These are phyloP conservation scores for Lactarius quietus DNA, from an alignment of 768 basidiomycete species.

Conservation along the genomic window DNA sequence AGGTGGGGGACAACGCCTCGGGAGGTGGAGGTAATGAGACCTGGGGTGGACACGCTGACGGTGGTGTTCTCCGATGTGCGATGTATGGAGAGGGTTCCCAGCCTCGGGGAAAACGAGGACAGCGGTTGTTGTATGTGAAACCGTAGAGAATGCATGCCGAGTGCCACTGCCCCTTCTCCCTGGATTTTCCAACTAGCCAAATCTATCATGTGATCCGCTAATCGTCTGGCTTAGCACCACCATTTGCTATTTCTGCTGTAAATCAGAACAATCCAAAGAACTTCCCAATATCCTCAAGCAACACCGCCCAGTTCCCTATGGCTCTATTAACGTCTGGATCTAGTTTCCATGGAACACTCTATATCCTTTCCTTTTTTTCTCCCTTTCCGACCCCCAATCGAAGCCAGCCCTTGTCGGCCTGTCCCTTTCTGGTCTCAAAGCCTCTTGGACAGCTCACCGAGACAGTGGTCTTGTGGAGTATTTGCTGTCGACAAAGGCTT, in stretches of 20 bases:
- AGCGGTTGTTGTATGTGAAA: conserved; percentile 12
- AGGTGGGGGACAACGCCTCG: conserved; percentile 75
- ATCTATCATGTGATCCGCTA: neutral
- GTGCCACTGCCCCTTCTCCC: neutral
- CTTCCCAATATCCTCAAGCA: too few species aligned
- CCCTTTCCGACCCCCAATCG: neutral
- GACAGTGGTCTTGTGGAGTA: neutral
- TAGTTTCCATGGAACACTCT: neutral
- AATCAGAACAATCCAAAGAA: neutral
- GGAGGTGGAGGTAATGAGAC: conserved; percentile 57
- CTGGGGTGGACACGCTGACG: conserved; percentile 55
- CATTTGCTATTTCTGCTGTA: neutral
- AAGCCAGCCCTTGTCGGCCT: neutral
- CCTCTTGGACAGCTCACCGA: neutral
- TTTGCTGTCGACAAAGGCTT: too few species aligned
- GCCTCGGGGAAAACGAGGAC: conserved; percentile 21
- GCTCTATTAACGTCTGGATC: neutral
- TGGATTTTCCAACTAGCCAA: neutral
- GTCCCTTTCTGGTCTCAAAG: neutral
- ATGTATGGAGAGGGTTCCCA: conserved; percentile 14
- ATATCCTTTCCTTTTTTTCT: neutral
- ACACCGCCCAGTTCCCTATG: neutral
- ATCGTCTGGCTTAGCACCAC: neutral
- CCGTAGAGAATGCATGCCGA: conserved; percentile 4
- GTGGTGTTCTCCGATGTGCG: conserved; percentile 2